Evolutionary conservation across 257 asterid species (phyloP), one percentile per base, ranked within the genome.

Genomic region (Solanum megistacrolobum): DNA sequence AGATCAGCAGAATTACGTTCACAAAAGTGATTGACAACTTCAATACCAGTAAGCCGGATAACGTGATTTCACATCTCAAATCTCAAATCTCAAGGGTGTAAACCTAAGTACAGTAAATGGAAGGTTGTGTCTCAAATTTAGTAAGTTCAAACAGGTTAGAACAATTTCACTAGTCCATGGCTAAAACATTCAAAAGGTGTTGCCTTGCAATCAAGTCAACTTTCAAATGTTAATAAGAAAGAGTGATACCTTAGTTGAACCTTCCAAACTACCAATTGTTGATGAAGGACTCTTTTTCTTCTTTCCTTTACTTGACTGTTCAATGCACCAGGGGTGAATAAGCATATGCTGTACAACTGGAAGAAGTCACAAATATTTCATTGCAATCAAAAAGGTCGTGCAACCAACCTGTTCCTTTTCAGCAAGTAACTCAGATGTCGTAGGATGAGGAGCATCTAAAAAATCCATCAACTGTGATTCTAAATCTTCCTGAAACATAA

Each of bases 391-490:
- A 41, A 79, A 25, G 9, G 13, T 43, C 10, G n/a, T 79, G 65
- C 38, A 79, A 79, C 87, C 11, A 66, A 96, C 99, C 99, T 93
- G 95, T 39, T 97, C 98, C 83, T 92, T 94, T 62, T 95, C 98
- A 83, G 96, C 91, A 87, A 96, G 98, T 66, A 92, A 88, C 55
- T 94, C 98, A 21, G 95, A 83, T 84, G 98, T 91, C 34, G 94
- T 92, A 52, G 98, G 96, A 88, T 93, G 93, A 89, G 99, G 99
- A 83, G 95, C 95, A 91, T 90, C 90, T 94, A 96, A 89, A 89
- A 97, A 97, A 14, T 96, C 98, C 13, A 95, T 87, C 93, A 97
- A 86, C 94, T 93, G 96, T 39, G 90, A 87, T 86, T 95, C 89
- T 31, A 97, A 88, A 88, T 96, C 99, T 90, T 96, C 98, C 99